Evolutionary conservation across 371 early-diverging fungal species (phyloP).

Genomic region (Amoeboaphelidium protococcarum): DNA sequence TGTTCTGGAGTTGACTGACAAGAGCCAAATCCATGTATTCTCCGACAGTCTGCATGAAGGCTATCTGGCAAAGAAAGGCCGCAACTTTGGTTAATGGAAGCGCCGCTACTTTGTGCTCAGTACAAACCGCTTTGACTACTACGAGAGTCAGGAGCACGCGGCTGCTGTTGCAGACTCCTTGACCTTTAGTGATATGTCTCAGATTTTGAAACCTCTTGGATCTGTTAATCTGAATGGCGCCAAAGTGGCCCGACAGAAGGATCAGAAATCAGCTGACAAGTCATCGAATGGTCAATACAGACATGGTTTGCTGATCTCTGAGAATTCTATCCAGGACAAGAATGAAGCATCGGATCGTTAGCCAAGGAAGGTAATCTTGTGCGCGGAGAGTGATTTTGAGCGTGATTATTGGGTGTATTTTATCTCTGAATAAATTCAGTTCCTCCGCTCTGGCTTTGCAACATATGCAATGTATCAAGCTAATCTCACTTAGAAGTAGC

Average conservation of each 20-base stretch:
- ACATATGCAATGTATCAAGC: no score
- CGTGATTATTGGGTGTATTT: constrained; percentile 51
- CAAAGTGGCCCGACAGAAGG: constrained; percentile 22
- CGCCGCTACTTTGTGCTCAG: constrained; percentile 38
- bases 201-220: constrained; percentile 14
- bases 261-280: no score
- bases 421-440: constrained; percentile 6
- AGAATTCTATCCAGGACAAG: neutral
- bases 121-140: constrained; percentile 34
- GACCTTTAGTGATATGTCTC: neutral
- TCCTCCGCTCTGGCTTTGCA: constrained; percentile 2
- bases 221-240: constrained; percentile 20
- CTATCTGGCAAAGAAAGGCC: constrained; percentile 48
- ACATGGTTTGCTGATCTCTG: neutral
- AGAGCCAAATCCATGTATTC: neutral
- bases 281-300: constrained; percentile 4
- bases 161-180: neutral
- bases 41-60: constrained; percentile 29
- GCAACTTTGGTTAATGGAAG: constrained; percentile 64
- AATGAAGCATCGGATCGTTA: neutral
- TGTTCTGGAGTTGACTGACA: constrained; percentile 16
- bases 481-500: no score
- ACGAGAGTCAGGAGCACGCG: constrained; percentile 13
- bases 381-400: constrained; percentile 57
- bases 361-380: constrained; percentile 41